Evolutionary conservation across 768 basidiomycete genomes (phyloP).

Genomic region (Lentinula detonsa): DNA sequence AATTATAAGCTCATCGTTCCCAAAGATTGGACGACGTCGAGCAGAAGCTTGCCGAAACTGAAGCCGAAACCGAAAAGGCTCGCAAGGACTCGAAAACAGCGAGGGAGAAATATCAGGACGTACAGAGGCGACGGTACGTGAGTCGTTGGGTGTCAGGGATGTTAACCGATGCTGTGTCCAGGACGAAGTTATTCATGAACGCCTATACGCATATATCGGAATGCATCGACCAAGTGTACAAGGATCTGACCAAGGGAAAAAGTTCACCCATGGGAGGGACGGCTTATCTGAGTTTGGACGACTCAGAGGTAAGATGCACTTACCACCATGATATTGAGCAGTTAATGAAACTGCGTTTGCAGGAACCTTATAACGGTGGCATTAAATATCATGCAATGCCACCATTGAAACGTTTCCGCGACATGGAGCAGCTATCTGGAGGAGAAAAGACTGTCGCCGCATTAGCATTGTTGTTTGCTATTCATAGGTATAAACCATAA

Average conservation of each 20-base stretch:
- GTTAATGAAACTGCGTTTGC: background rate
- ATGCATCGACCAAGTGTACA: constrained; percentile 92
- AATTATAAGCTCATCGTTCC: background rate
- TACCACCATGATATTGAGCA: background rate
- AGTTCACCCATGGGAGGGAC: constrained; percentile 93
- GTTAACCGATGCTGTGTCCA: constrained; percentile 12
- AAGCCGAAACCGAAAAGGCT: constrained; percentile 88
- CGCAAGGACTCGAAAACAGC: constrained; percentile 85
- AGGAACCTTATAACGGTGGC: constrained; percentile 83
- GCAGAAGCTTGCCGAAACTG: constrained; percentile 78
- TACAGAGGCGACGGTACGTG: constrained; percentile 73
- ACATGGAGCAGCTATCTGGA: constrained; percentile 98
- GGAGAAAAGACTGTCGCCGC: constrained; percentile 99
- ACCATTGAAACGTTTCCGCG: constrained; percentile 97
- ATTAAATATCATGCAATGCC: constrained; percentile 99
- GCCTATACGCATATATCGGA: constrained; percentile 97
- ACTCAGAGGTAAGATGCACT: constrained; percentile 67
- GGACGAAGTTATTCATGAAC: constrained; percentile 86
- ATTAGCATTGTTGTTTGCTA: constrained; percentile 92
- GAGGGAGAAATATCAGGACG: constrained; percentile 86
- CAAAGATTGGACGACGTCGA: constrained; percentile 83
- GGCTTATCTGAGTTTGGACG: constrained; percentile 93
- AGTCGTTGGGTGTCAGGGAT: background rate
- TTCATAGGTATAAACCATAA: constrained; percentile 64
- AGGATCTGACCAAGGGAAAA: constrained; percentile 95